Conservation (phyloP, 2,329 filamentous ascomycete species). For the Westerdykella aurantiaca region DNA sequence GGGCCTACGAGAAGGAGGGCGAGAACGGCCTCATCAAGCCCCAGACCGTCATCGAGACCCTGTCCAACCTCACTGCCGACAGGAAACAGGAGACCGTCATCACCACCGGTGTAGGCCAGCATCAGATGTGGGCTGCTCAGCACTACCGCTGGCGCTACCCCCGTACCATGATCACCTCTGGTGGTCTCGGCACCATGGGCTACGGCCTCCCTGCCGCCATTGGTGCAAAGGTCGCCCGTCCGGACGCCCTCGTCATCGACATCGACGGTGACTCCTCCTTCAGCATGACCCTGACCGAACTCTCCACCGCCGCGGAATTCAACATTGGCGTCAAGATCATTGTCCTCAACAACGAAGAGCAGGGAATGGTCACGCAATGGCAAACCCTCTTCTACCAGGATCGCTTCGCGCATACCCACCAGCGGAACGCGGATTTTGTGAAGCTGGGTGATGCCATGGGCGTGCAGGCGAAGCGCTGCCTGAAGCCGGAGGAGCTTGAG, state of each 20-base stretch:
- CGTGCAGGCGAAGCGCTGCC: slow-evolving; percentile 65
- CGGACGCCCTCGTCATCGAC: slow-evolving; percentile 82
- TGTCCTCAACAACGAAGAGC: slow-evolving; percentile 92
- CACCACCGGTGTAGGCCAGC: slow-evolving; percentile 89
- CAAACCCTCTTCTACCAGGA: slow-evolving; percentile 97
- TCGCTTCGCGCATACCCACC: slow-evolving; percentile 86
- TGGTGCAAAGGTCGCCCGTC: slow-evolving; percentile 80
- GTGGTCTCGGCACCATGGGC: slow-evolving; percentile 93
- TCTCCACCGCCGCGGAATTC: slow-evolving; percentile 89
- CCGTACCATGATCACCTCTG: slow-evolving; percentile 91
- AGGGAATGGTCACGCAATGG: slow-evolving; percentile 99
- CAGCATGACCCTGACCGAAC: slow-evolving; percentile 95
- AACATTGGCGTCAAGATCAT: slow-evolving; percentile 95
- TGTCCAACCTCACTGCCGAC: slow-evolving; percentile 74
- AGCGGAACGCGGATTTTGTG: slow-evolving; percentile 92
- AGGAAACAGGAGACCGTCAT: slow-evolving; percentile 84
- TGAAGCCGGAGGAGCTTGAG: slow-evolving; percentile 69
- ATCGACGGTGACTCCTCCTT: slow-evolving; percentile 99
- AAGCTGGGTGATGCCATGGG: slow-evolving; percentile 90
- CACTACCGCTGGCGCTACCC: slow-evolving; percentile 93
- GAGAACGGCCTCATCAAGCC: slow-evolving; percentile 82
- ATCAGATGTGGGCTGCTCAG: slow-evolving; percentile 98
- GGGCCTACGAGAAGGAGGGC: slow-evolving; percentile 75
- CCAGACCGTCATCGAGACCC: slow-evolving; percentile 83
- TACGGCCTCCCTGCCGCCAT: slow-evolving; percentile 92